Evolutionary conservation across 768 basidiomycete genomes (phyloP).

Genomic region (Piloderma croceum): DNA sequence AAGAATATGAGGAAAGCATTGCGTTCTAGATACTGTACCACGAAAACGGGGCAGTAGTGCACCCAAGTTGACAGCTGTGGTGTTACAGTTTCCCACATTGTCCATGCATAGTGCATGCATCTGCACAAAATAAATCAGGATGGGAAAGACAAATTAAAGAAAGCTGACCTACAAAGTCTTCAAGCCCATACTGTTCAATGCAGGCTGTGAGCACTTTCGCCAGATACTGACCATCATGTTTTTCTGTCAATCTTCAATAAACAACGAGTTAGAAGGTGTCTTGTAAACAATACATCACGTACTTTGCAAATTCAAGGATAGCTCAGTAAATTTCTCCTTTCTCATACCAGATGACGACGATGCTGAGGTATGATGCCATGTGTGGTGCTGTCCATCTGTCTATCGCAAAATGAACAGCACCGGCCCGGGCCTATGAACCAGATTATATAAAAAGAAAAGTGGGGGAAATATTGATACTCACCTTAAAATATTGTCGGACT

Average conservation of each 20-base stretch:
- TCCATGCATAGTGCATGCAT: slow-evolving; percentile 26
- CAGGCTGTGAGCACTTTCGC: slow-evolving; percentile 22
- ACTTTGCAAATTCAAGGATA: slow-evolving; percentile 32
- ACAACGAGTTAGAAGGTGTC: background rate
- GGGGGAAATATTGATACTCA: slow-evolving; percentile 1
- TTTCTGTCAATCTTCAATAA: slow-evolving; percentile 19
- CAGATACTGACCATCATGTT: slow-evolving; percentile 25
- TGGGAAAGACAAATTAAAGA: too few species aligned
- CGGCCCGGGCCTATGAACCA: slow-evolving; percentile 7
- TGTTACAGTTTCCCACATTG: slow-evolving; percentile 28
- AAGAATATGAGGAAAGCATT: slow-evolving; percentile 28
- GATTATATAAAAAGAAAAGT: background rate
- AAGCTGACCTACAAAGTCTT: slow-evolving; percentile 21
- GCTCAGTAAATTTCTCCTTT: slow-evolving; percentile 22
- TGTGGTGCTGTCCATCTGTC: slow-evolving; percentile 33
- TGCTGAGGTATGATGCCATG: slow-evolving; percentile 23
- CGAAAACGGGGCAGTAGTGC: slow-evolving; percentile 19
- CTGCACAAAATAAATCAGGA: slow-evolving; percentile 11
- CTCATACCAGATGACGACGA: slow-evolving; percentile 26
- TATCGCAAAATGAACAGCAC: slow-evolving; percentile 25
- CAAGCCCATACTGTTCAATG: slow-evolving; percentile 22
- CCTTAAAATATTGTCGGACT: slow-evolving; percentile 17
- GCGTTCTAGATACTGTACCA: slow-evolving; percentile 11
- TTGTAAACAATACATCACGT: slow-evolving; percentile 3
- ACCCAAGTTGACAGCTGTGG: slow-evolving; percentile 17